phyloP scores from a whole-genome alignment of 179 eudicot species.

The Drosera spatulata region DNA sequence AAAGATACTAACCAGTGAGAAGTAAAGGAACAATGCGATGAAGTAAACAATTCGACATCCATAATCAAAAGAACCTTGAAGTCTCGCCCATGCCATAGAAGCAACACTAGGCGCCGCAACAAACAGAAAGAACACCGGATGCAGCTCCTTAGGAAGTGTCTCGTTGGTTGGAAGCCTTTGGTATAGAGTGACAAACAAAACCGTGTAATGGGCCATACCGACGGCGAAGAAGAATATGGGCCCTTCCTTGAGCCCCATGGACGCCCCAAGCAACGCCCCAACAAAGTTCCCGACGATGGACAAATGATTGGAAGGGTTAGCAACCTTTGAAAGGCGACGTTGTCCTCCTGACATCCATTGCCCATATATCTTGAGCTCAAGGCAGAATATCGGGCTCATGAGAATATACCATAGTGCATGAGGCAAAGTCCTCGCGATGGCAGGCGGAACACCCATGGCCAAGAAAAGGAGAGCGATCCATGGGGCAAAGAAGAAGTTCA shows the following conservation, averaged over 20 bases:
- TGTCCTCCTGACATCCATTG: conserved; percentile 98
- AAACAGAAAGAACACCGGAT: no score
- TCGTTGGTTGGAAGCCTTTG: no score
- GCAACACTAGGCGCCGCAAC: no score
- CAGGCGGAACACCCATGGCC: conserved; percentile 54
- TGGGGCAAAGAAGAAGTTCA: conserved; percentile 91
- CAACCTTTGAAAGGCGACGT: conserved; percentile 47
- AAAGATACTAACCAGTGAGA: no score
- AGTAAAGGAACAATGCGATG: no score
- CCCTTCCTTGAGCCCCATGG: conserved; percentile 86
- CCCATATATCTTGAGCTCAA: conserved; percentile 83
- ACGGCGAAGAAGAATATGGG: conserved; percentile 82
- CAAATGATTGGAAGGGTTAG: conserved; percentile 40
- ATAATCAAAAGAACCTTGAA: no score
- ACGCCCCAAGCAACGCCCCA: conserved; percentile 72
- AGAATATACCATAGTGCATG: conserved; percentile 57
- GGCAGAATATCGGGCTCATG: conserved; percentile 60
- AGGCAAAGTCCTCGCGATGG: conserved; percentile 27
- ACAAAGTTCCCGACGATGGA: conserved; percentile 91
- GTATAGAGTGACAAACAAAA: no score
- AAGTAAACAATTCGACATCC: conserved; percentile 1
- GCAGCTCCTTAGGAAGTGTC: no score
- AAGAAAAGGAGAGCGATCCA: conserved; percentile 65
- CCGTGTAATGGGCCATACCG: conserved; percentile 55
- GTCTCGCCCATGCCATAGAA: no score